Percentiles rank a stretch among this genome's conserved stretches.
phyloP scores from a whole-genome alignment of 805 yeast species.

The Suhomyces sp. region DNA sequence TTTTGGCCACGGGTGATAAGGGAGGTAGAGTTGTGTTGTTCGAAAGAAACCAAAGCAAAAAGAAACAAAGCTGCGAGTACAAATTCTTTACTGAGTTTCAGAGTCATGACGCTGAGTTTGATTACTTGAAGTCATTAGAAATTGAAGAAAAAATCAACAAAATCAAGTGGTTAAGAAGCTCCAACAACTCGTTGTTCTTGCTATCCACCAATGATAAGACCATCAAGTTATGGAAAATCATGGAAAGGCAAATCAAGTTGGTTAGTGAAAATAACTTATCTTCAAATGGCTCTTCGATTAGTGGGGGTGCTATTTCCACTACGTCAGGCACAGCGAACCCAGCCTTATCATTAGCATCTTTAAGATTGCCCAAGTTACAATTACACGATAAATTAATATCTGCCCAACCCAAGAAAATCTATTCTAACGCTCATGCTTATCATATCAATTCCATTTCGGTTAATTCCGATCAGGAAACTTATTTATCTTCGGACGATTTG shows the following conservation, averaged over 20 bases:
- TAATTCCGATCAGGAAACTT: conserved; percentile 95
- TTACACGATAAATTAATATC: conserved; percentile 93
- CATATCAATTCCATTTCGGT: conserved; percentile 95
- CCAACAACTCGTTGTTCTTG: conserved; percentile 85
- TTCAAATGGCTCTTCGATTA: not conserved
- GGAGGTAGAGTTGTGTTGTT: conserved; percentile 97
- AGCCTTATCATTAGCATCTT: conserved; percentile 31
- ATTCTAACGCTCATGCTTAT: conserved; percentile 95
- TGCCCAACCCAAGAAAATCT: conserved; percentile 88
- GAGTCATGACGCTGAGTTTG: conserved; percentile 97
- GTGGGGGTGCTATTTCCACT: not conserved
- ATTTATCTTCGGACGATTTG: conserved; percentile 87
- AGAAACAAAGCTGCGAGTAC: conserved; percentile 75
- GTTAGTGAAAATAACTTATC: conserved; percentile 84
- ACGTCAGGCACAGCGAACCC: conserved; percentile 20
- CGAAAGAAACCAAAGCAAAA: conserved; percentile 75
- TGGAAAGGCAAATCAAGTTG: conserved; percentile 85
- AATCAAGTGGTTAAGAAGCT: conserved; percentile 91
- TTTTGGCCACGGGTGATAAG: conserved; percentile 95
- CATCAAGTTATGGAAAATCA: conserved; percentile 95
- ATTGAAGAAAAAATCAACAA: conserved; percentile 98
- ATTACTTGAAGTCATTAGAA: conserved; percentile 90
- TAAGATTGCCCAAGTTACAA: conserved; percentile 85
- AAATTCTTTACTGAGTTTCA: conserved; percentile 96
- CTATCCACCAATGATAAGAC: conserved; percentile 95